Conservation (phyloP, 1,139 yeast species). For the Taphrina deformans region DNA sequence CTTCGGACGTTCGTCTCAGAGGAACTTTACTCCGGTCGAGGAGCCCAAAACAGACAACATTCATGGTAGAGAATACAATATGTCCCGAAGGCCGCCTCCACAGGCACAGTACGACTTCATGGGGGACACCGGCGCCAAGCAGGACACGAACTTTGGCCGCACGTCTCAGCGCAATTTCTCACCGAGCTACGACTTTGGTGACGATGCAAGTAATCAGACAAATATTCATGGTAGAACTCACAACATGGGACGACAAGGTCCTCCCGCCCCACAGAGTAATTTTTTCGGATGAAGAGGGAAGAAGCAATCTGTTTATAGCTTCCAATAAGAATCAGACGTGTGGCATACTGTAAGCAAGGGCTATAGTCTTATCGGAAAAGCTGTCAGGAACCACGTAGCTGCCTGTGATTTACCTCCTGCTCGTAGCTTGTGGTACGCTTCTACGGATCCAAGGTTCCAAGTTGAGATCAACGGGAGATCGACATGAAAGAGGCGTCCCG, state of each 20-base stretch:
- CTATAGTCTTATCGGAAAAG: no score
- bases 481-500: not conserved
- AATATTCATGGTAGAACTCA: conserved; percentile 26
- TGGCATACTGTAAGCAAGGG: no score
- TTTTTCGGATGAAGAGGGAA: not conserved
- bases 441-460: not conserved
- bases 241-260: conserved; percentile 19
- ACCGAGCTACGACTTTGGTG: conserved; percentile 7
- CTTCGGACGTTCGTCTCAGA: conserved; percentile 13
- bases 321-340: no score
- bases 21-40: conserved; percentile 4
- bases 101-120: conserved; percentile 32
- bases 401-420: no score
- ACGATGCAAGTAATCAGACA: not conserved
- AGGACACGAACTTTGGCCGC: conserved; percentile 3
- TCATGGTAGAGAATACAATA: conserved; percentile 22
- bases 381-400: no score
- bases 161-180: conserved; percentile 18
- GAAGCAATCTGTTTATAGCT: not conserved
- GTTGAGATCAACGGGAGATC: not conserved
- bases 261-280: conserved; percentile 17
- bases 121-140: conserved; percentile 6
- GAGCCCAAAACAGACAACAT: conserved; percentile 3
- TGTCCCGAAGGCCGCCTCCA: conserved; percentile 22
- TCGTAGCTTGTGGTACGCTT: no score